Percentiles rank a stretch among this genome's conserved stretches.
phyloP scores from a whole-genome alignment of 192 early-diverging fungal species.

The Coemansia sp. region DNA sequence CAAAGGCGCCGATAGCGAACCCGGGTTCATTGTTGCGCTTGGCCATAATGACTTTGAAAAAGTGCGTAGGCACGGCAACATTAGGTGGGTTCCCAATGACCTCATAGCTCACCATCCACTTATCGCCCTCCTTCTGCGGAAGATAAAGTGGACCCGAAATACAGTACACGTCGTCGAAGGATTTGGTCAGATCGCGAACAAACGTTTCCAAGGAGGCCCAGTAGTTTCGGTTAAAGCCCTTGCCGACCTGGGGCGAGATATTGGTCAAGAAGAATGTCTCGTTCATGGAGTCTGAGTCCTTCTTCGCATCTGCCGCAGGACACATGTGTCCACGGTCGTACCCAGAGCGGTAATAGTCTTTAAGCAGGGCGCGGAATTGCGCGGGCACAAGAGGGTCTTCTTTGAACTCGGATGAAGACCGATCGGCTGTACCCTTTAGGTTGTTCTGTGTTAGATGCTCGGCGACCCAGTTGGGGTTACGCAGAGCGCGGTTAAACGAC shows the following conservation, averaged over 20 bases:
- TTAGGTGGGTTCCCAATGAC: slow-evolving; percentile 87
- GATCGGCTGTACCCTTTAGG: slow-evolving; percentile 56
- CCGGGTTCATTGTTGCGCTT: slow-evolving; percentile 50
- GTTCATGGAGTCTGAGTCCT: slow-evolving; percentile 70
- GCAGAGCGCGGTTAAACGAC: slow-evolving; percentile 74
- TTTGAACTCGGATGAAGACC: slow-evolving; percentile 69
- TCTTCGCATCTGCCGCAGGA: slow-evolving; percentile 84
- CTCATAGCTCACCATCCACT: slow-evolving; percentile 82
- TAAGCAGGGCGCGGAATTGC: slow-evolving; percentile 70
- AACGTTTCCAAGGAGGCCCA: slow-evolving; percentile 89
- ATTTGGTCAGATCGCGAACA: slow-evolving; percentile 66
- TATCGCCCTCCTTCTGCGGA: slow-evolving; percentile 73
- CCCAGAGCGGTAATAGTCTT: slow-evolving; percentile 78
- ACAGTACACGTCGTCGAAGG: slow-evolving; percentile 82
- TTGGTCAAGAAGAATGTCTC: slow-evolving; percentile 86
- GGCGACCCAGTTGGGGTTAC: slow-evolving; percentile 78
- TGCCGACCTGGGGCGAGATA: slow-evolving; percentile 79
- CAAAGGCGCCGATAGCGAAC: slow-evolving; percentile 69
- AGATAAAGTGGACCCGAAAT: slow-evolving; percentile 87
- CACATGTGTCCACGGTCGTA: slow-evolving; percentile 94
- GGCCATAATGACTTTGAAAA: slow-evolving; percentile 88
- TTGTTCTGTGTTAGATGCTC: slow-evolving; percentile 67
- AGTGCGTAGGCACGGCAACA: slow-evolving; percentile 89
- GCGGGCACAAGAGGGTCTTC: slow-evolving; percentile 75
- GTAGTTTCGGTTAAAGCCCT: slow-evolving; percentile 90